These are phyloP conservation scores for Zopfochytrium polystomum DNA, from an alignment of 371 early-diverging fungal genomes.

Conservation along the genomic window DNA sequence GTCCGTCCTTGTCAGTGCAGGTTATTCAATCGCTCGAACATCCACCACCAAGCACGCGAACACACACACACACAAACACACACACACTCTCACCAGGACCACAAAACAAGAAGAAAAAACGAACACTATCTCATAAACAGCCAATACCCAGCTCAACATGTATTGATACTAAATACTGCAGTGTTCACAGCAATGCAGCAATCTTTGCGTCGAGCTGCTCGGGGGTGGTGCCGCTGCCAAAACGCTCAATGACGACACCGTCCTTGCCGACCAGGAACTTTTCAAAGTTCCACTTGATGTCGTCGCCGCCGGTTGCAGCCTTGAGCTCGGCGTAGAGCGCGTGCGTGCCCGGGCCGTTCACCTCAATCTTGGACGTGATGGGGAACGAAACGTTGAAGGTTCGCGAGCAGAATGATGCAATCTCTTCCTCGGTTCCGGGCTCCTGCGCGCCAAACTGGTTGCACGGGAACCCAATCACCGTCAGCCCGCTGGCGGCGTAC, in stretches of 20 bases:
- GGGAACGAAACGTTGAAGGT: slow-evolving; percentile 75
- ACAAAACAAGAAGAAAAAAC: too few relatives aligned
- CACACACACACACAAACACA: too few relatives aligned
- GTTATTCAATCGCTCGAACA: too few relatives aligned
- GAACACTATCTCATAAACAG: too few relatives aligned
- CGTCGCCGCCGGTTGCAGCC: slow-evolving; percentile 1
- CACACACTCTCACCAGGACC: too few relatives aligned
- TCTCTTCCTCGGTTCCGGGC: slow-evolving; percentile 51
- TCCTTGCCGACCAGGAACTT: slow-evolving; percentile 48
- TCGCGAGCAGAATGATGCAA: slow-evolving; percentile 59
- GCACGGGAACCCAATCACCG: slow-evolving; percentile 62
- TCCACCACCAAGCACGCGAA: too few relatives aligned
- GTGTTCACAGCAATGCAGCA: slow-evolving; percentile 47
- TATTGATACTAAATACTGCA: too few relatives aligned
- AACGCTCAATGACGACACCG: slow-evolving; percentile 65
- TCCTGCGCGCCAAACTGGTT: slow-evolving; percentile 59
- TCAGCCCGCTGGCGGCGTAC: slow-evolving; percentile 70
- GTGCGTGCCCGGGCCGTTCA: slow-evolving; percentile 33
- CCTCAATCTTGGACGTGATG: slow-evolving; percentile 70
- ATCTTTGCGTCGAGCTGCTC: slow-evolving; percentile 53
- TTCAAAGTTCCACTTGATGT: slow-evolving; percentile 35
- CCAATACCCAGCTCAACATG: too few relatives aligned
- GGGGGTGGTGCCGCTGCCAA: slow-evolving; percentile 57
- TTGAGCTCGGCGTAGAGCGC: slow-evolving; percentile 39
- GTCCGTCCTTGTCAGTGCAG: too few relatives aligned